Base-by-base conservation (phyloP, 2,329 filamentous ascomycete species). In the Sclerotinia borealis region DNA sequence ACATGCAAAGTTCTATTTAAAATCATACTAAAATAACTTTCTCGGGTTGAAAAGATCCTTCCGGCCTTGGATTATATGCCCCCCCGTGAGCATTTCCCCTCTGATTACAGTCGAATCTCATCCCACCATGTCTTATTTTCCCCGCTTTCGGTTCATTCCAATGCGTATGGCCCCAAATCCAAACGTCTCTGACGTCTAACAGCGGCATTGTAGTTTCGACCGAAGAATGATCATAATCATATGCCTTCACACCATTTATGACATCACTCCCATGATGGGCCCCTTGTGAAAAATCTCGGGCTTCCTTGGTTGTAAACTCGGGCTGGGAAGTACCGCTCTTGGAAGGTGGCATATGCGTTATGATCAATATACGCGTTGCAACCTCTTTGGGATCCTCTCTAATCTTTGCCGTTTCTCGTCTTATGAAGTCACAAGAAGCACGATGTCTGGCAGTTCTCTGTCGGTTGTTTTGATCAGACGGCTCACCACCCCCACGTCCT, bases 131-230 rank as follows among this genome's bases (percentile, higher is more conserved):
- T 31, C 39, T 43, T 2, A 3, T 17, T 41, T 34, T 56, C 27
- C 52, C 52, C 9, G 31, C 5, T 17, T 5, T 13, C 11, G 19
- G 39, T 31, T 56, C 52, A 25, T 54, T 61, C 34, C 48, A 61
- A 61, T 61, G 48, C 7, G 59, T 61, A 45, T 61, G 59, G 22
- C 48, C 59, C 27, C 37, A 52, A 25, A 54, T 55, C 59, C 59
- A 61, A 8, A 54, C 59, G 13, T 45, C 59, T 8, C 59, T 52
- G 4, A 19, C 19, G 34, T 61, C 48, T n/a, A 61, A 27, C 10
- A 34, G n/a, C n/a, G 59, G 59, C 37, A 45, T 43, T 22, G 48
- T 52, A 41, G 59, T 61, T 41, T 29, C 1, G n/a, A 61, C n/a
- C 8, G n/a, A 27, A 61, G 22, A 25, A 55, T 54, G 59, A 34